A percentile compares a stretch with the other conserved stretches of the same genome.
These are phyloP conservation scores for Triglochin maritima DNA, from an alignment of 106 monocot species.

Conservation along the genomic window DNA sequence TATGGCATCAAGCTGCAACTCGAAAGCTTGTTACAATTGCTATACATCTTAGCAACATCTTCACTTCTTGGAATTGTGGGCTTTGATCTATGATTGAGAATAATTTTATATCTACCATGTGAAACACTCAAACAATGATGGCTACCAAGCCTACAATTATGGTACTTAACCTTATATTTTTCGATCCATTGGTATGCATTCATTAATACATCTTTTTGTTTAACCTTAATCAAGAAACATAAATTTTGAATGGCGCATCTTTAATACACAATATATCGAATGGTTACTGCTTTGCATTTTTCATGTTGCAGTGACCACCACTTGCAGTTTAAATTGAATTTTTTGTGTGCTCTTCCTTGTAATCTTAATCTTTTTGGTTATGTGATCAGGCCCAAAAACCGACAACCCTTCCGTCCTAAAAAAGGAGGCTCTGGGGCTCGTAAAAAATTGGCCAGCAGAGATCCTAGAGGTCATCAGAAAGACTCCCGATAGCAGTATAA, in stretches of 20 bases:
- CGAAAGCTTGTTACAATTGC: no score
- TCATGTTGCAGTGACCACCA: neutral
- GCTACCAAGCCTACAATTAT: no score
- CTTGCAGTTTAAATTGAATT: neutral
- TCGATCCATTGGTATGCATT: no score
- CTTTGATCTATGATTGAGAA: no score
- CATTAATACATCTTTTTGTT: no score
- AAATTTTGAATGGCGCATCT: neutral
- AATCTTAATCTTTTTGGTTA: neutral
- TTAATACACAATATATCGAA: neutral
- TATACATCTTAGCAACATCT: no score
- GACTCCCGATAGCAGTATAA: conserved; percentile 43
- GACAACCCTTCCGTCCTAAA: conserved; percentile 32
- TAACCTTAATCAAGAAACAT: neutral
- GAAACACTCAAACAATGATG: no score
- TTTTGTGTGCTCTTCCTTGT: neutral
- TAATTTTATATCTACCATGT: no score
- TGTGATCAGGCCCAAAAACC: conserved; percentile 33
- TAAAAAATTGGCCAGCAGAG: conserved; percentile 55
- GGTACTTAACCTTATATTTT: no score
- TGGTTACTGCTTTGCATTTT: neutral
- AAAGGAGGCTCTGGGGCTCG: conserved; percentile 49
- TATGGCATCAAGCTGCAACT: no score
- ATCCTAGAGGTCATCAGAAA: conserved; percentile 42
- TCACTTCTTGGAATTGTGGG: no score